A percentile compares a stretch with the other conserved stretches of the same genome.
Evolutionary conservation across 192 early-diverging fungal species (phyloP).

Genomic region (Coemansia sp.): DNA sequence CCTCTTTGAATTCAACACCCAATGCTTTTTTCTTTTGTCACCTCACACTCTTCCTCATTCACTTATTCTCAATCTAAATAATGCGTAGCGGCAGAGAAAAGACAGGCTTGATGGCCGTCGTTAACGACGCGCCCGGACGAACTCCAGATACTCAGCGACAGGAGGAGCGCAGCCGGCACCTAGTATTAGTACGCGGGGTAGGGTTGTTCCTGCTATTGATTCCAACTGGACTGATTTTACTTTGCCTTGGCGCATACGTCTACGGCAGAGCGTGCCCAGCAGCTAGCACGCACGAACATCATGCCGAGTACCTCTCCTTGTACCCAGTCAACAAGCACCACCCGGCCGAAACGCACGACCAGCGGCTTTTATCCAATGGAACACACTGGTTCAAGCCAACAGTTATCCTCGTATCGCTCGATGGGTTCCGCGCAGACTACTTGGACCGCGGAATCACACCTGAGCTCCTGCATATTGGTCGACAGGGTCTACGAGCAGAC

Average conservation of each 20-base stretch:
- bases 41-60: not conserved
- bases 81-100: slow-evolving; percentile 3
- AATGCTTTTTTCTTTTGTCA: not conserved
- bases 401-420: slow-evolving; percentile 81
- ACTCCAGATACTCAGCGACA: not conserved
- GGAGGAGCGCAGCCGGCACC: slow-evolving; percentile 4
- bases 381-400: slow-evolving; percentile 66
- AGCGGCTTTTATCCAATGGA: slow-evolving; percentile 56
- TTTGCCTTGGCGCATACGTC: slow-evolving; percentile 18
- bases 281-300: not conserved
- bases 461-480: slow-evolving; percentile 34
- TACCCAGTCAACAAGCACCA: slow-evolving; percentile 22
- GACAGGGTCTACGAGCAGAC: slow-evolving; percentile 45
- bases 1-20: not conserved
- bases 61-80: not conserved
- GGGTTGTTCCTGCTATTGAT: slow-evolving; percentile 32
- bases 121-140: not conserved
- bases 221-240: slow-evolving; percentile 18
- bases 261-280: slow-evolving; percentile 22
- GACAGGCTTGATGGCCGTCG: not conserved
- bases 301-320: slow-evolving; percentile 22
- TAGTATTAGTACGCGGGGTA: slow-evolving; percentile 11
- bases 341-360: not conserved
- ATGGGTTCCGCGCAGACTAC: slow-evolving; percentile 87
- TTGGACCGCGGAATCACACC: slow-evolving; percentile 73